Conservation (phyloP, 768 basidiomycete genomes). For the Psilocybe azurescens region DNA sequence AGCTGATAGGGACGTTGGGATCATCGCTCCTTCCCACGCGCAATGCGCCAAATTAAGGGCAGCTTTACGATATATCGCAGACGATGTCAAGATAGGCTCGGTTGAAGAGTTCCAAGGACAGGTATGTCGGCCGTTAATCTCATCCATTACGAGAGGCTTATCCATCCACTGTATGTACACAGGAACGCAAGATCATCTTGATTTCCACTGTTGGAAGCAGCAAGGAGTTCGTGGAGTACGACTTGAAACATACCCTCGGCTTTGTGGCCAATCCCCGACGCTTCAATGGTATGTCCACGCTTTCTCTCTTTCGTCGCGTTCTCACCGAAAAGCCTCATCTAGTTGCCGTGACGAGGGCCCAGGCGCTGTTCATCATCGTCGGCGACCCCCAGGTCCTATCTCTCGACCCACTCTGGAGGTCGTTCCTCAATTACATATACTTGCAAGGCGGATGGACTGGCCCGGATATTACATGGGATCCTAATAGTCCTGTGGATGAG, state of each 20-base stretch:
- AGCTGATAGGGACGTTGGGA: conserved; percentile 61
- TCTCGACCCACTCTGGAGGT: conserved; percentile 67
- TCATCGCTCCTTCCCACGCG: conserved; percentile 68
- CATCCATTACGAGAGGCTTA: not conserved
- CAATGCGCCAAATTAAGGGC: conserved; percentile 56
- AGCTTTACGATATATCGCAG: conserved; percentile 36
- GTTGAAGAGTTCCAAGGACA: conserved; percentile 75
- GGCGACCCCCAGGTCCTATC: conserved; percentile 64
- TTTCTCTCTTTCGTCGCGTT: not conserved
- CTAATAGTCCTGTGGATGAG: conserved; percentile 38
- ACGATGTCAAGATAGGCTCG: conserved; percentile 62
- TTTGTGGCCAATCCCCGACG: conserved; percentile 63
- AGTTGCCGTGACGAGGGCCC: conserved; percentile 69
- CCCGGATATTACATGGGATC: conserved; percentile 55
- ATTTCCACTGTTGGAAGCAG: conserved; percentile 66
- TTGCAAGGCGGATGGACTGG: conserved; percentile 60
- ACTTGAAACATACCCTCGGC: conserved; percentile 59
- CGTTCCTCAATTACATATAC: conserved; percentile 64
- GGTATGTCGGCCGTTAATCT: conserved; percentile 29
- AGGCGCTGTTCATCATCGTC: conserved; percentile 62
- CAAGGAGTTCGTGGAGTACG: conserved; percentile 56
- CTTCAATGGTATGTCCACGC: conserved; percentile 57
- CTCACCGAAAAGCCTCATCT: conserved; percentile 1
- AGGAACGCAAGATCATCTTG: conserved; percentile 64
- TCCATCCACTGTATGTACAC: not conserved